These are phyloP conservation scores for Jasminum sambac DNA, from an alignment of 257 asterid species.

Conservation along the genomic window DNA sequence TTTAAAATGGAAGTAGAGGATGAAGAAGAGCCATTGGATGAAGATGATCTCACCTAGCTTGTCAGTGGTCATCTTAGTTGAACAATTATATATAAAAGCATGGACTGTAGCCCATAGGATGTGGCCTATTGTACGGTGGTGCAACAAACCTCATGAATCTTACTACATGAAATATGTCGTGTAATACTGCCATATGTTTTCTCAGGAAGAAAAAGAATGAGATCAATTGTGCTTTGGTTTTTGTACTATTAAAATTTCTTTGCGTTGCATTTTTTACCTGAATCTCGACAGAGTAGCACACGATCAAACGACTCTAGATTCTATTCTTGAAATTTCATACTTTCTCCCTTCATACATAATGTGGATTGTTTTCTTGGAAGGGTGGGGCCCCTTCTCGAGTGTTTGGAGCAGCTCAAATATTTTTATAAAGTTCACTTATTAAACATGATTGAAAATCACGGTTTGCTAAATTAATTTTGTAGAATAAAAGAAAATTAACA, in stretches of 20 bases:
- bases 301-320: background rate
- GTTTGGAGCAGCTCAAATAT: no score
- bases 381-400: no score
- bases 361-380: no score
- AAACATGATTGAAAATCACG: no score
- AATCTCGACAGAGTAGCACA: background rate
- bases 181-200: background rate
- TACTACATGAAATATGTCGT: no score
- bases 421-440: no score
- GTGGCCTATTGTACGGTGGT: background rate
- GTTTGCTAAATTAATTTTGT: no score
- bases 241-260: background rate
- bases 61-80: background rate
- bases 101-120: background rate
- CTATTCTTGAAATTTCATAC: background rate
- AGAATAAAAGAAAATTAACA: no score
- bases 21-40: slow-evolving; percentile 65
- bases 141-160: background rate
- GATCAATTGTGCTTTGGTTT: background rate
- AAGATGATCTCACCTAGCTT: slow-evolving; percentile 86
- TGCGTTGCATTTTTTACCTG: background rate
- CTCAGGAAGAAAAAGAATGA: background rate
- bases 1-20: slow-evolving; percentile 51
- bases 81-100: slow-evolving; percentile 17
- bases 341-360: background rate